A percentile compares a stretch with the other conserved stretches of the same genome.
phyloP scores from a whole-genome alignment of 164 flowering plant genomes.

The Sedum album region DNA sequence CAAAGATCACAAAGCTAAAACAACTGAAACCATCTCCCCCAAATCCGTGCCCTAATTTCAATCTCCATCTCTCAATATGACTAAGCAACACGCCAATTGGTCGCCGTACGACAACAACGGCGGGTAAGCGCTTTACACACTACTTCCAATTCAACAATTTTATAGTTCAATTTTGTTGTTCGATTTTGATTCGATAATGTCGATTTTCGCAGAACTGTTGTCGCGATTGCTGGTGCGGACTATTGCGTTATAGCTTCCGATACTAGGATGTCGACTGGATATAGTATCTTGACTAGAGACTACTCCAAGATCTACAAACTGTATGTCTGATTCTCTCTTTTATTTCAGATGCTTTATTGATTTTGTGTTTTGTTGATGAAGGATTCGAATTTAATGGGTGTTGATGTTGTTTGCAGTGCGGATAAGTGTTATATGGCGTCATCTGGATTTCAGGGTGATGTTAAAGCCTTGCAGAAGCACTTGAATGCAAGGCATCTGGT shows the following conservation, averaged over 20 bases:
- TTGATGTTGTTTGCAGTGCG: constrained; percentile 26
- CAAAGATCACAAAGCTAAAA: not conserved
- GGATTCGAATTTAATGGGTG: not conserved
- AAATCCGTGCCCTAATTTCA: not conserved
- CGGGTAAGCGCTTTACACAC: constrained; percentile 38
- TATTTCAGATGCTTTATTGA: not conserved
- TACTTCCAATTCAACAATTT: not conserved
- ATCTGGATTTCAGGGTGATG: constrained; percentile 96
- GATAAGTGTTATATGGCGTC: constrained; percentile 80
- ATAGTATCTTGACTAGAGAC: constrained; percentile 83
- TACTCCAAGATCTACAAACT: constrained; percentile 77
- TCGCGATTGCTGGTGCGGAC: constrained; percentile 86
- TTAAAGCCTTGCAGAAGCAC: constrained; percentile 75
- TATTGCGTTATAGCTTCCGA: constrained; percentile 96
- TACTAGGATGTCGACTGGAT: constrained; percentile 94
- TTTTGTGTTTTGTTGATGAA: not conserved
- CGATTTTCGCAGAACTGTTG: constrained; percentile 52
- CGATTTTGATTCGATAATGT: not conserved
- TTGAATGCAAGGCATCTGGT: constrained; percentile 87
- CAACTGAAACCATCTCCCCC: not conserved
- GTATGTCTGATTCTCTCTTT: constrained; percentile 23
- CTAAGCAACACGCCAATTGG: constrained; percentile 68
- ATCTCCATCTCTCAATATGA: constrained; percentile 24
- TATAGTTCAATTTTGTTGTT: not conserved
- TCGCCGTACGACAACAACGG: constrained; percentile 97